phyloP scores from a whole-genome alignment of 2,329 filamentous ascomycete genomes.

The Claviceps fusiformis region DNA sequence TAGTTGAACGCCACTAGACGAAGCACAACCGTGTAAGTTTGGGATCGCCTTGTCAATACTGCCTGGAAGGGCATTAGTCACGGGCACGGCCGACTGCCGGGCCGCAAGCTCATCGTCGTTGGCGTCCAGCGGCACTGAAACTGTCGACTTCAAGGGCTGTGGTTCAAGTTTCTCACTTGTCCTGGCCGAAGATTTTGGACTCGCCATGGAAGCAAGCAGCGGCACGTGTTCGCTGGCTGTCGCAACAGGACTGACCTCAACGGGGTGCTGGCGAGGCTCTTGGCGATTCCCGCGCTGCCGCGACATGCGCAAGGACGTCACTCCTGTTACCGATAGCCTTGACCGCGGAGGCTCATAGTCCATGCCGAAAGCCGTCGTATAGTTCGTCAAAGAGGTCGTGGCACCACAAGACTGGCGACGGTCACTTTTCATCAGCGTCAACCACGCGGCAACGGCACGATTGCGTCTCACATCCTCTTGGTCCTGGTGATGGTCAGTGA shows the following conservation, averaged over 20 bases:
- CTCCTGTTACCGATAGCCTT: not conserved
- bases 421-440: not conserved
- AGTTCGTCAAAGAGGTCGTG: not conserved
- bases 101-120: not conserved
- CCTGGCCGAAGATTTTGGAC: not conserved
- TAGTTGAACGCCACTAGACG: not conserved
- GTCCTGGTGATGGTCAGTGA: not conserved
- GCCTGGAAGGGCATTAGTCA: not conserved
- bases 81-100: not conserved
- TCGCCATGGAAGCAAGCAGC: not conserved
- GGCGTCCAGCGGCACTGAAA: not conserved
- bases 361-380: not conserved
- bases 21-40: not conserved
- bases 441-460: not conserved
- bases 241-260: not conserved
- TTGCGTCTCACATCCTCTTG: not conserved
- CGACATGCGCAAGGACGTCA: not conserved
- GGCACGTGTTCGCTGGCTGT: not conserved
- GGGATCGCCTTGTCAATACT: not conserved
- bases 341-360: not conserved
- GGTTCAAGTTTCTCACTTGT: not conserved
- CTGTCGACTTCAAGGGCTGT: not conserved
- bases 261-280: not conserved
- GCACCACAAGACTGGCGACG: not conserved
- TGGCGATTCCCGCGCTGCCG: not conserved